Evolutionary conservation across 257 asterid genomes (phyloP).

Genomic region (Capsicum pubescens): DNA sequence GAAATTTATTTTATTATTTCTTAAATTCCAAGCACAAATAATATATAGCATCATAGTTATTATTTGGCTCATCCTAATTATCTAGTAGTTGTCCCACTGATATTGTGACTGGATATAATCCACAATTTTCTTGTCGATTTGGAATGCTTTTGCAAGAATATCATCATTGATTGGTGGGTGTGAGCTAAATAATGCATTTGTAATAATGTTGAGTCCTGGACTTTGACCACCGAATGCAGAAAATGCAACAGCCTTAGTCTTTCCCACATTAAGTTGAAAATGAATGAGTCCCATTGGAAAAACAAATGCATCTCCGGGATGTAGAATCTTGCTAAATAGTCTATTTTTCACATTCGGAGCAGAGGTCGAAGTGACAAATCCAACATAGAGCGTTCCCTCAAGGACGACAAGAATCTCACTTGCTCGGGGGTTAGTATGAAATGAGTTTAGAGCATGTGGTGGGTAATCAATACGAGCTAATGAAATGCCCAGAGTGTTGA

Average conservation of each 20-base stretch:
- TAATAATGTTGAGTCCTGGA: background rate
- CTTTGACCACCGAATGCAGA: background rate
- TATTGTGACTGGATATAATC: background rate
- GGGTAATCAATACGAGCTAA: slow-evolving; percentile 17
- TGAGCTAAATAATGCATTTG: background rate
- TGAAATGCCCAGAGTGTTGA: background rate
- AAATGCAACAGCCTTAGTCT: background rate
- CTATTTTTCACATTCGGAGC: background rate
- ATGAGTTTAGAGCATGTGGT: background rate
- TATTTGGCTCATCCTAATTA: background rate
- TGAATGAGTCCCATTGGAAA: background rate
- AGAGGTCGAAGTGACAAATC: background rate
- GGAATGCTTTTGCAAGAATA: slow-evolving; percentile 22
- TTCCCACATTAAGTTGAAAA: background rate
- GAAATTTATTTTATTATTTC: background rate
- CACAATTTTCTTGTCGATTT: slow-evolving; percentile 2
- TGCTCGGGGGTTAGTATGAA: background rate
- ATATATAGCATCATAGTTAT: background rate
- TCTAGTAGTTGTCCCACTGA: background rate
- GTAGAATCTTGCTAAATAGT: background rate
- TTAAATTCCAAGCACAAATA: background rate
- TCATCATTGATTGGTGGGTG: background rate
- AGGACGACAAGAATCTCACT: background rate
- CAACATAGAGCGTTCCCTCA: slow-evolving; percentile 5
- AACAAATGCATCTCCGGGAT: slow-evolving; percentile 16